A percentile compares a stretch with the other conserved stretches of the same genome.
Conservation (phyloP, 495 filamentous ascomycete species). For the Tuber brumale region DNA sequence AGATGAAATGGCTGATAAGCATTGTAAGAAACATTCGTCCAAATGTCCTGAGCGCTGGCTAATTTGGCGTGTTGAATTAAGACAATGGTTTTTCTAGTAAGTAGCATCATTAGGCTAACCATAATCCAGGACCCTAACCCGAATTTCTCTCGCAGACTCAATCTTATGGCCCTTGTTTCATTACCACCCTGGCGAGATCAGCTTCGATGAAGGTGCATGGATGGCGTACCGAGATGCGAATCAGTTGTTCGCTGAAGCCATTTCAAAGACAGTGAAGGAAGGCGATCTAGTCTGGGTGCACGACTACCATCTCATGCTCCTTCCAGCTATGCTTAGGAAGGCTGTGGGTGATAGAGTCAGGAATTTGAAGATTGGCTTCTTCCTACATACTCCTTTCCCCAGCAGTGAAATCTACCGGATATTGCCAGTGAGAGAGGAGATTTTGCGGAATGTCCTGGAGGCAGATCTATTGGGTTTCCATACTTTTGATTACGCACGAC, state of each 20-base stretch:
- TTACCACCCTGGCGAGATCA: slow-evolving; percentile 90
- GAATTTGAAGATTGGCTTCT: slow-evolving; percentile 86
- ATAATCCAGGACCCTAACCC: not conserved
- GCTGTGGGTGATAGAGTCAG: slow-evolving; percentile 63
- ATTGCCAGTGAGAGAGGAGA: slow-evolving; percentile 75
- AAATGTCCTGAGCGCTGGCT: not conserved
- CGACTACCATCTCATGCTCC: slow-evolving; percentile 91
- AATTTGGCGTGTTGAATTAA: slow-evolving; percentile 4
- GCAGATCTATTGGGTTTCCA: slow-evolving; percentile 91
- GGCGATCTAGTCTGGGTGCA: slow-evolving; percentile 91
- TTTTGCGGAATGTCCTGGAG: slow-evolving; percentile 70
- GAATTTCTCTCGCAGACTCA: slow-evolving; percentile 55
- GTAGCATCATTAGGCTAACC: slow-evolving; percentile 33
- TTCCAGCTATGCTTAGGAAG: slow-evolving; percentile 78
- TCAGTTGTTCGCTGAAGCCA: slow-evolving; percentile 69
- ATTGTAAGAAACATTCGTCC: slow-evolving; percentile 45
- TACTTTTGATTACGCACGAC: slow-evolving; percentile 86
- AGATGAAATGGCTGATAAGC: slow-evolving; percentile 68
- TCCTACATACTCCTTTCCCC: slow-evolving; percentile 91
- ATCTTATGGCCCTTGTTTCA: slow-evolving; percentile 96
- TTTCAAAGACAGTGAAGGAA: slow-evolving; percentile 64
- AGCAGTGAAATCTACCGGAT: slow-evolving; percentile 87
- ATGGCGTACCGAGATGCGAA: slow-evolving; percentile 81
- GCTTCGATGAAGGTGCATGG: slow-evolving; percentile 82
- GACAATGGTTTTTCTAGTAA: slow-evolving; percentile 81